A percentile compares a stretch with the other conserved stretches of the same genome.
phyloP scores from a whole-genome alignment of 1,284 basidiomycete species.

The Leccinum angustisporum region DNA sequence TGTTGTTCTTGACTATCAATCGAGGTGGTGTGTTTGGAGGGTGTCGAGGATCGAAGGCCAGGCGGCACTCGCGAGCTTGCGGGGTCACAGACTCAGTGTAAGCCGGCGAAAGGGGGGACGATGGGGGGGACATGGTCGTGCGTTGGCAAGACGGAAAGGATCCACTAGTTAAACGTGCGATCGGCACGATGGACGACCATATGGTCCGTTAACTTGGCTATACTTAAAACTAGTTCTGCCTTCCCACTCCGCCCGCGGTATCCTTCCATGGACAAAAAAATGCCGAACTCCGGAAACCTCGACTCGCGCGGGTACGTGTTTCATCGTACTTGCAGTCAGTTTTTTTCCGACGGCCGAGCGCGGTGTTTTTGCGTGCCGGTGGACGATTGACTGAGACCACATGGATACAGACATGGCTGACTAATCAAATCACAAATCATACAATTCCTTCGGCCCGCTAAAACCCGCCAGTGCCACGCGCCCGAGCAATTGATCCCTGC shows the following conservation, averaged over 20 bases:
- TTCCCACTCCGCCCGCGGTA: constrained; percentile 34
- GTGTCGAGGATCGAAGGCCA: constrained; percentile 48
- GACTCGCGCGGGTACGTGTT: not conserved
- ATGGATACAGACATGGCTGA: constrained; percentile 16
- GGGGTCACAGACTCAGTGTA: constrained; percentile 51
- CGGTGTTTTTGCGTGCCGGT: constrained; percentile 4
- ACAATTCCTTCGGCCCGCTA: constrained; percentile 11
- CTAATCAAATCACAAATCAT: constrained; percentile 16
- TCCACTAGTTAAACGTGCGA: constrained; percentile 26
- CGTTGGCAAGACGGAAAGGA: constrained; percentile 17
- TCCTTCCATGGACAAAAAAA: not conserved
- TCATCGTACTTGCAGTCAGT: not conserved
- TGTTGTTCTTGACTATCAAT: constrained; percentile 62
- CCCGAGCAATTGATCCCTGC: constrained; percentile 36
- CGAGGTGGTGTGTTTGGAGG: constrained; percentile 42
- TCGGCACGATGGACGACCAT: constrained; percentile 22
- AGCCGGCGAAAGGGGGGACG: constrained; percentile 34
- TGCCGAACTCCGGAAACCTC: not conserved
- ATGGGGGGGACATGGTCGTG: constrained; percentile 43
- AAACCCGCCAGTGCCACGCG: constrained; percentile 35
- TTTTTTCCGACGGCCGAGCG: not conserved
- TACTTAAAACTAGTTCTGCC: constrained; percentile 31
- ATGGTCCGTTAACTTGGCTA: constrained; percentile 32
- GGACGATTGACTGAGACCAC: constrained; percentile 4
- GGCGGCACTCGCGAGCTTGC: constrained; percentile 50